phyloP scores from a whole-genome alignment of 1,284 basidiomycete genomes.

The Ustilago shanxiensis region DNA sequence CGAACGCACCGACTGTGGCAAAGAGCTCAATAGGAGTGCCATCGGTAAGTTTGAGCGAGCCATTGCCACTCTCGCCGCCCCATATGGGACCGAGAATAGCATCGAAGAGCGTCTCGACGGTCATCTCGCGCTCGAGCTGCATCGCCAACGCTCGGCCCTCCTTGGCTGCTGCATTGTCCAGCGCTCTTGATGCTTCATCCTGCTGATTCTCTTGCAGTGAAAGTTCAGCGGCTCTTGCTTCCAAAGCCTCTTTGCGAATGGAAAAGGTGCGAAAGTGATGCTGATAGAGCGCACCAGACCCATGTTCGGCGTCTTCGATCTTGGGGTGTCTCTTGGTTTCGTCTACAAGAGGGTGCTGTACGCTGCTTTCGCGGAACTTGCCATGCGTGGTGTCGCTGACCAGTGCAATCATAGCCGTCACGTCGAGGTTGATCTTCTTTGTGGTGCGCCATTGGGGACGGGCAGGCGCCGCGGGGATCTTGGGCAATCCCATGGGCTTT shows the following conservation, averaged over 20 bases:
- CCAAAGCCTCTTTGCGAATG: slow-evolving; percentile 46
- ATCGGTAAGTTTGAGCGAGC: neutral
- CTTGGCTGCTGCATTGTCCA: slow-evolving; percentile 40
- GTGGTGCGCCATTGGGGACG: slow-evolving; percentile 33
- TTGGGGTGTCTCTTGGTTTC: slow-evolving; percentile 29
- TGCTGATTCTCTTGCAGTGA: slow-evolving; percentile 31
- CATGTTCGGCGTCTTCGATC: slow-evolving; percentile 22
- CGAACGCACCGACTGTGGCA: slow-evolving; percentile 45
- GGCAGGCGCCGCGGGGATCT: slow-evolving; percentile 35
- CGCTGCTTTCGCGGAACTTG: slow-evolving; percentile 14
- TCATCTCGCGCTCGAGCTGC: slow-evolving; percentile 52
- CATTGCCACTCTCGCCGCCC: neutral
- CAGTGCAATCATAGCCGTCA: slow-evolving; percentile 62
- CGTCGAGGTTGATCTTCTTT: slow-evolving; percentile 57
- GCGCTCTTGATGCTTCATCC: slow-evolving; percentile 28
- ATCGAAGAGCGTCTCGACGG: slow-evolving; percentile 45
- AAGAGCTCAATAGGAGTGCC: slow-evolving; percentile 18
- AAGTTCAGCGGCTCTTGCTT: slow-evolving; percentile 39
- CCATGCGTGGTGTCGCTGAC: slow-evolving; percentile 59
- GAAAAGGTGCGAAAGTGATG: slow-evolving; percentile 48
- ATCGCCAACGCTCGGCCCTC: slow-evolving; percentile 43
- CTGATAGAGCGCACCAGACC: slow-evolving; percentile 33
- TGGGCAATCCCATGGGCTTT: slow-evolving; percentile 19
- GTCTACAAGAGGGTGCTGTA: slow-evolving; percentile 7
- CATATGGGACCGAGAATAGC: slow-evolving; percentile 34